A percentile compares a stretch with the other conserved stretches of the same genome.
Evolutionary conservation across 352 stramenopile species (phyloP).

Genomic region (Globisporangium yorkense): DNA sequence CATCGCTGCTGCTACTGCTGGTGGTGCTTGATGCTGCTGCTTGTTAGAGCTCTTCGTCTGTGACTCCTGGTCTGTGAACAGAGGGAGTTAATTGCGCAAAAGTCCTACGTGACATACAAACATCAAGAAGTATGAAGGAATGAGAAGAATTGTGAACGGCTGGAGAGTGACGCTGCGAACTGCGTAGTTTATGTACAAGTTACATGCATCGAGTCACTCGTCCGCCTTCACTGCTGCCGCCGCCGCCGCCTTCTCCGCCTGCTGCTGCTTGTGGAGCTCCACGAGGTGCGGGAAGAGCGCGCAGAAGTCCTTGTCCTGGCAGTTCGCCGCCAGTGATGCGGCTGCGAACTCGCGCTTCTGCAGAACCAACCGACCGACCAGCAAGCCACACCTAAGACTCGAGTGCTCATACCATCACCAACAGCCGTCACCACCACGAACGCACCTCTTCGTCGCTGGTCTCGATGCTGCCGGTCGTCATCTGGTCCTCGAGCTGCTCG

Average conservation of each 20-base stretch:
- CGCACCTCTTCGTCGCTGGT: conserved; percentile 64
- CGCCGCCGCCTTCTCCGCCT: not conserved
- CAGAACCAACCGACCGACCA: not conserved
- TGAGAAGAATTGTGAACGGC: not conserved
- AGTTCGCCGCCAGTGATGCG: conserved; percentile 72
- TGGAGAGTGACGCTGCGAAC: not conserved
- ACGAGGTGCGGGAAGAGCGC: conserved; percentile 85
- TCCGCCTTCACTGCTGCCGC: not conserved
- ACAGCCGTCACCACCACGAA: not conserved
- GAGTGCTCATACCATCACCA: not conserved
- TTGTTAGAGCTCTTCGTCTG: not conserved
- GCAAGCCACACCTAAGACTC: too few relatives aligned
- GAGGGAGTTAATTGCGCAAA: too few relatives aligned
- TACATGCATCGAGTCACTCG: conserved; percentile 1
- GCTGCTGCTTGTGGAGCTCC: conserved; percentile 27
- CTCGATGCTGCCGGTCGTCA: conserved; percentile 85
- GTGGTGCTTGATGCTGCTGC: not conserved
- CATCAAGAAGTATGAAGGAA: too few relatives aligned
- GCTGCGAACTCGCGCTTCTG: conserved; percentile 70
- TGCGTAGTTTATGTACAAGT: not conserved
- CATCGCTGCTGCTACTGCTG: conserved; percentile 1
- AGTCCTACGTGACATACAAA: too few relatives aligned
- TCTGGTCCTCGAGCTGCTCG: conserved; percentile 50
- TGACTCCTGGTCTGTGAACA: too few relatives aligned
- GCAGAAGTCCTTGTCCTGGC: conserved; percentile 76